Evolutionary conservation across 352 stramenopile species (phyloP).

Genomic region (Phytophthora idaei): DNA sequence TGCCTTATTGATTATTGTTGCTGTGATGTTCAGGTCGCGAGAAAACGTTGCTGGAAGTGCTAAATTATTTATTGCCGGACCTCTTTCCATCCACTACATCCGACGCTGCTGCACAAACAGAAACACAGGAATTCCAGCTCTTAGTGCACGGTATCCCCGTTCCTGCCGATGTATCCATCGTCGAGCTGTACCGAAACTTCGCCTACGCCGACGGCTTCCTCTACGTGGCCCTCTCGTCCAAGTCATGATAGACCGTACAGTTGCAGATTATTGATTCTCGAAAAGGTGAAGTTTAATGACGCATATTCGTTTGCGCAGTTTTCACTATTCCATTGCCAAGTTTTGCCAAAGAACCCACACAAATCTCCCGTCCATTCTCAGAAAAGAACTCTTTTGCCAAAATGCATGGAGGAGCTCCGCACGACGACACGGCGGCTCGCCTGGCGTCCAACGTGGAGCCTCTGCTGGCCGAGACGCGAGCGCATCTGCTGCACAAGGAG

Average conservation of each 20-base stretch:
- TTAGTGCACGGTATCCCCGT: slow-evolving; percentile 68
- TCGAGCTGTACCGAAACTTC: slow-evolving; percentile 68
- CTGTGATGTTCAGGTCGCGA: slow-evolving; percentile 36
- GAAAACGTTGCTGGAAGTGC: slow-evolving; percentile 52
- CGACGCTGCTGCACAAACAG: background rate
- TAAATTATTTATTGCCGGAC: slow-evolving; percentile 67
- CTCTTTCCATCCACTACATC: slow-evolving; percentile 42
- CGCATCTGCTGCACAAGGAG: slow-evolving; percentile 56
- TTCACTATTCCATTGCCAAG: background rate
- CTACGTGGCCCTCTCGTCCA: slow-evolving; percentile 52
- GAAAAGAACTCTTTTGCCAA: slow-evolving; percentile 11
- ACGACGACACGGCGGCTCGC: slow-evolving; percentile 14
- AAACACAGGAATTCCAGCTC: slow-evolving; percentile 29
- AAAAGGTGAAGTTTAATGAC: background rate
- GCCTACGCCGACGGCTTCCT: slow-evolving; percentile 81
- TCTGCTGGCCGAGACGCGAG: slow-evolving; percentile 40
- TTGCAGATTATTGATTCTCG: background rate
- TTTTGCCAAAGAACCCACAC: slow-evolving; percentile 8
- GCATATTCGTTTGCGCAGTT: background rate
- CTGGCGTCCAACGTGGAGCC: slow-evolving; percentile 27
- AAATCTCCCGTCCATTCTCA: slow-evolving; percentile 21
- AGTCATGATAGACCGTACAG: slow-evolving; percentile 6
- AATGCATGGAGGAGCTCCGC: slow-evolving; percentile 9
- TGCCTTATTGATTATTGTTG: background rate
- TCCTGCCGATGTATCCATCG: slow-evolving; percentile 53